phyloP scores from a whole-genome alignment of 345 rosid genomes.

The Populus euphratica region DNA sequence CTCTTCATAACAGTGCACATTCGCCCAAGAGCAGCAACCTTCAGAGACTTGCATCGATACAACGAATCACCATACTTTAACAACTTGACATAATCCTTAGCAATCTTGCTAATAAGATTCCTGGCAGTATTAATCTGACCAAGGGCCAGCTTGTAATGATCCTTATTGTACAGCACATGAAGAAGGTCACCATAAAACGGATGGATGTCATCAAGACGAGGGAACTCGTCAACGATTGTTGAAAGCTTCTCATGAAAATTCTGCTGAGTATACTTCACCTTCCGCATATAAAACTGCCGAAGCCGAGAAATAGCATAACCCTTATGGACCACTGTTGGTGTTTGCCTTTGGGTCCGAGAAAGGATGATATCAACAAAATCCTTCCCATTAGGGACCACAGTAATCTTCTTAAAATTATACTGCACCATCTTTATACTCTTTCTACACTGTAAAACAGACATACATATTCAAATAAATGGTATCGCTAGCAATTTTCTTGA shows the following conservation, averaged over 20 bases:
- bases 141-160: slow-evolving; percentile 66
- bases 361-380: slow-evolving; percentile 57
- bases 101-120: slow-evolving; percentile 45
- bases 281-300: slow-evolving; percentile 61
- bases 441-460: background rate
- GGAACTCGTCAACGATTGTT: slow-evolving; percentile 58
- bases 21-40: slow-evolving; percentile 79
- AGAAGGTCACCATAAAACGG: slow-evolving; percentile 66
- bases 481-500: background rate
- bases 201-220: slow-evolving; percentile 55
- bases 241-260: slow-evolving; percentile 63
- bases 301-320: slow-evolving; percentile 61
- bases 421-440: slow-evolving; percentile 44
- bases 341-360: slow-evolving; percentile 70
- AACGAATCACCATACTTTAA: slow-evolving; percentile 74
- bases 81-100: slow-evolving; percentile 55
- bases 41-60: slow-evolving; percentile 63
- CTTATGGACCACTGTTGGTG: slow-evolving; percentile 74
- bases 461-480: background rate
- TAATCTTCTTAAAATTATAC: slow-evolving; percentile 64
- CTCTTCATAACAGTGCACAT: slow-evolving; percentile 73
- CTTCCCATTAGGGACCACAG: slow-evolving; percentile 69
- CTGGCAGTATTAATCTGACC: slow-evolving; percentile 61
- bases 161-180: slow-evolving; percentile 55
- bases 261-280: slow-evolving; percentile 58